These are phyloP conservation scores for Rhizopogon salebrosus DNA, from an alignment of 768 basidiomycete species.

Conservation along the genomic window DNA sequence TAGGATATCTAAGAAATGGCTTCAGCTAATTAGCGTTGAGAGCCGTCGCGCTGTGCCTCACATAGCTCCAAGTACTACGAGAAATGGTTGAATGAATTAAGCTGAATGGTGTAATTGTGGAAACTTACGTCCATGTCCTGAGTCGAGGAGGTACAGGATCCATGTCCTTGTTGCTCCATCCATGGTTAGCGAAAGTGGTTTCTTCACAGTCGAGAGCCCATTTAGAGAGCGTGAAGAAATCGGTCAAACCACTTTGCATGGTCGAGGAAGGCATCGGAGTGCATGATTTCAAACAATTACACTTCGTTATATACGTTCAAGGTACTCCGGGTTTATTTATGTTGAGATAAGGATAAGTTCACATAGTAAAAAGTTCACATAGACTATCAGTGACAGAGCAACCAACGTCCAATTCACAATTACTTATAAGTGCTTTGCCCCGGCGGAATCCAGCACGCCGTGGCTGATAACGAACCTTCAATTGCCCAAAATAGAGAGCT, in stretches of 20 bases:
- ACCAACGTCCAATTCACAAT: no score
- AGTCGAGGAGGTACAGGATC: conserved; percentile 60
- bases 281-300: neutral
- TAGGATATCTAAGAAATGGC: conserved; percentile 15
- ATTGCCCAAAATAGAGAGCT: neutral
- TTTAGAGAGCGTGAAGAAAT: conserved; percentile 29
- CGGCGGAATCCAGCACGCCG: no score
- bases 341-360: conserved; percentile 1
- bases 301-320: neutral
- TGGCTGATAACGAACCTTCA: neutral
- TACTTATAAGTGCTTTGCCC: no score
- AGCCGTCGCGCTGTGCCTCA: conserved; percentile 44
- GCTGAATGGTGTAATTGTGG: neutral
- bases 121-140: conserved; percentile 56
- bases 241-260: conserved; percentile 1
- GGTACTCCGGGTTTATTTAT: neutral
- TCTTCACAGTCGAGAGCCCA: conserved; percentile 51
- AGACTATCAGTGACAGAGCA: no score
- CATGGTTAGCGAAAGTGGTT: conserved; percentile 45
- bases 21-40: conserved; percentile 25
- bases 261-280: neutral
- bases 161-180: conserved; percentile 74
- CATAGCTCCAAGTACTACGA: conserved; percentile 50
- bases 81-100: neutral
- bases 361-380: neutral